Evolutionary conservation across 2,329 filamentous ascomycete genomes (phyloP).

Genomic region (Talaromyces rugulosus): DNA sequence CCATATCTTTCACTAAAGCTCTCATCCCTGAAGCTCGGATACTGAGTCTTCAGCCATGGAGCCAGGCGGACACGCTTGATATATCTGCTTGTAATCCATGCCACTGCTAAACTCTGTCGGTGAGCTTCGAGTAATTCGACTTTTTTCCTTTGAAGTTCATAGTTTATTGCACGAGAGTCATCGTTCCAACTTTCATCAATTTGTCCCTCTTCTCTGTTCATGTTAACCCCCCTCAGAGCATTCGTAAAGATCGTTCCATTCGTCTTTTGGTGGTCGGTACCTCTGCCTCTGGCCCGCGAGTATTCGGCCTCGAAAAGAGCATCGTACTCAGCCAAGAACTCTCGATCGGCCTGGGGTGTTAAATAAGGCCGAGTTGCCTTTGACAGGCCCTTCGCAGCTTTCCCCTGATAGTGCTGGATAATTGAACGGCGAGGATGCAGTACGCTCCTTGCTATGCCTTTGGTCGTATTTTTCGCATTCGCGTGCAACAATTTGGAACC

Average conservation of each 20-base stretch:
- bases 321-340: conserved; percentile 17
- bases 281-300: conserved; percentile 22
- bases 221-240: background rate
- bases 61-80: conserved; percentile 34
- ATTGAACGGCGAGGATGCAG: conserved; percentile 27
- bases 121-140: conserved; percentile 29
- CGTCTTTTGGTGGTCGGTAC: conserved; percentile 14
- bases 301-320: conserved; percentile 21
- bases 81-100: conserved; percentile 36
- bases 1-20: conserved; percentile 23
- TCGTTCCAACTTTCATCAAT: background rate
- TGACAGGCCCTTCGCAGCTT: conserved; percentile 26
- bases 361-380: conserved; percentile 32
- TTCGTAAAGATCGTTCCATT: background rate
- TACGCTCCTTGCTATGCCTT: conserved; percentile 19
- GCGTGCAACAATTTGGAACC: conserved; percentile 1
- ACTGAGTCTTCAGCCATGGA: conserved; percentile 23
- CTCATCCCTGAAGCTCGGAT: conserved; percentile 18
- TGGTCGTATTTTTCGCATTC: conserved; percentile 14
- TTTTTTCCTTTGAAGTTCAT: conserved; percentile 10
- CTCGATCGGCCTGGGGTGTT: conserved; percentile 26
- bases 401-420: conserved; percentile 27
- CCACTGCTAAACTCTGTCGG: conserved; percentile 32
- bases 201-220: background rate
- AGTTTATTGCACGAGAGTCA: background rate